These are phyloP conservation scores for Brassica rapa DNA, from an alignment of 345 rosid genomes.

Conservation along the genomic window DNA sequence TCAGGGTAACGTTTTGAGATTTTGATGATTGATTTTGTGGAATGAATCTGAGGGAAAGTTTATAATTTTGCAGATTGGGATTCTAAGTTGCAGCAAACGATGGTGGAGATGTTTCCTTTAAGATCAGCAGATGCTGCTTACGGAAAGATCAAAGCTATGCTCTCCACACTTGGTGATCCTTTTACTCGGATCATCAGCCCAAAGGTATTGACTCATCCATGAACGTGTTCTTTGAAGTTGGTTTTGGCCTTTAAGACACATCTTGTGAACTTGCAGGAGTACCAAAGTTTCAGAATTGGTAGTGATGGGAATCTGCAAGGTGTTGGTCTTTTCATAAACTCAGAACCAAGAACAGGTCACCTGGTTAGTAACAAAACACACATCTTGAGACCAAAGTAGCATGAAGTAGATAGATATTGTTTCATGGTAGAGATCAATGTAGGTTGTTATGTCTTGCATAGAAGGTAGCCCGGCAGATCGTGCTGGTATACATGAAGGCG, in stretches of 20 bases:
- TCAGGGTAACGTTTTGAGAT: conserved; percentile 55
- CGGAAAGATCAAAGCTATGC: conserved; percentile 71
- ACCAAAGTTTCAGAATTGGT: conserved; percentile 84
- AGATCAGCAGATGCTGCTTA: conserved; percentile 86
- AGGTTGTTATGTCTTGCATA: conserved; percentile 82
- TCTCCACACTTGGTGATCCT: conserved; percentile 91
- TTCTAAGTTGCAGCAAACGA: conserved; percentile 77
- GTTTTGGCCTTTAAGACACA: background rate
- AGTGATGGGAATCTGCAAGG: conserved; percentile 93
- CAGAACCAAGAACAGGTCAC: conserved; percentile 80
- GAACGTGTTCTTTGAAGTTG: background rate
- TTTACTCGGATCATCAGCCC: conserved; percentile 89
- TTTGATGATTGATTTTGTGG: background rate
- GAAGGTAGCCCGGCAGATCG: conserved; percentile 92
- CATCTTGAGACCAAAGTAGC: background rate
- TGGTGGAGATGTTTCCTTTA: conserved; percentile 86
- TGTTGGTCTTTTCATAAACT: conserved; percentile 73
- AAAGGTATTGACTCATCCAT: conserved; percentile 48
- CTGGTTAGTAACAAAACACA: conserved; percentile 58
- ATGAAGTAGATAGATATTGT: conserved; percentile 23
- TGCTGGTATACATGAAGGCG: conserved; percentile 84
- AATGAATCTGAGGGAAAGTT: background rate
- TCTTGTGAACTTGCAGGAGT: conserved; percentile 57
- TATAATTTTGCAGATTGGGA: conserved; percentile 75
- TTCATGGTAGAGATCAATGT: conserved; percentile 40